Evolutionary conservation across 1,284 basidiomycete species (phyloP).

Genomic region (Boletus putidus): DNA sequence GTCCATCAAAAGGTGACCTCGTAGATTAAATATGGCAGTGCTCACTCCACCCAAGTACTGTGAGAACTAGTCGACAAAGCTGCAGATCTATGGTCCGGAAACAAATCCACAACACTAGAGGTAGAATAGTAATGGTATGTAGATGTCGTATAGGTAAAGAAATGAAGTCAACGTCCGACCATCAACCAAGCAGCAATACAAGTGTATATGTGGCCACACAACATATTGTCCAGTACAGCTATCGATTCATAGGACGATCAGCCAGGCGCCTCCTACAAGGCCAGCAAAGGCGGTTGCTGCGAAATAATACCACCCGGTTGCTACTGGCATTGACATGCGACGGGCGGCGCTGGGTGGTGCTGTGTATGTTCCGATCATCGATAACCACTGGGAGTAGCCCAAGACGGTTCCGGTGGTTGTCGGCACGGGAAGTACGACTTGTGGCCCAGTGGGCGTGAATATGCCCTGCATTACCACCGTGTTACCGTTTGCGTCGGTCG

Average conservation of each 20-base stretch:
- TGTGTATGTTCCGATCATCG: conserved; percentile 45
- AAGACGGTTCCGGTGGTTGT: conserved; percentile 54
- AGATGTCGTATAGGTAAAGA: conserved; percentile 14
- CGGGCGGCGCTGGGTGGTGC: conserved; percentile 31
- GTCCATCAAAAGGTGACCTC: conserved; percentile 1
- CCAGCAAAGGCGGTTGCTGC: conserved; percentile 32
- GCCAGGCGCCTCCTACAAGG: conserved; percentile 38
- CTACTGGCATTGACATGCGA: conserved; percentile 23
- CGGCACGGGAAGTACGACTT: conserved; percentile 40
- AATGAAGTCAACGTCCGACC: conserved; percentile 1
- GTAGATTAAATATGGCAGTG: neutral
- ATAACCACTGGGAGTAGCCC: conserved; percentile 54
- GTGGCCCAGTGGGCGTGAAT: conserved; percentile 59
- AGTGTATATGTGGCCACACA: conserved; percentile 4
- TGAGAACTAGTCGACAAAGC: conserved; percentile 7
- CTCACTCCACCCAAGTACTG: neutral
- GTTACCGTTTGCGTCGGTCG: conserved; percentile 56
- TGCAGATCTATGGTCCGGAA: conserved; percentile 11
- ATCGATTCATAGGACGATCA: conserved; percentile 31
- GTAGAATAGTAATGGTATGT: conserved; percentile 22
- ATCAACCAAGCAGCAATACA: neutral
- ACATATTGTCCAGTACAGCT: conserved; percentile 13
- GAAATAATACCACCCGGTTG: conserved; percentile 37
- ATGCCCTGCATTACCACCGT: conserved; percentile 46
- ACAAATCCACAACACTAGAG: conserved; percentile 16